Conservation (phyloP, 208 protist genomes). For the Acanthamoeba castellanii region DNA sequence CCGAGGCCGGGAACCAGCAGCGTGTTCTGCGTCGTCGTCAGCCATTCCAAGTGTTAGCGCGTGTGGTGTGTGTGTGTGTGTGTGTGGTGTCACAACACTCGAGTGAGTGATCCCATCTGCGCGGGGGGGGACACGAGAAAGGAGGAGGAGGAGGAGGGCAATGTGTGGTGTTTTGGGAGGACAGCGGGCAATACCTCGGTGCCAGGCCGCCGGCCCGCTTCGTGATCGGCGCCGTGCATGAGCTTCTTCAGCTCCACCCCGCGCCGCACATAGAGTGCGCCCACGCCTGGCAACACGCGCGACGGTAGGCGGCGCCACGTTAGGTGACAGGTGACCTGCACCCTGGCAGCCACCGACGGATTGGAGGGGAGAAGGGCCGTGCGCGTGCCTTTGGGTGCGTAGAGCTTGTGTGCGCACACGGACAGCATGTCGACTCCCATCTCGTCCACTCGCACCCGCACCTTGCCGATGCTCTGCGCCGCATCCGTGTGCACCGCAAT, state of each 20-base stretch:
- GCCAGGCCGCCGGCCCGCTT: slow-evolving; percentile 37
- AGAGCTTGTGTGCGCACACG: slow-evolving; percentile 87
- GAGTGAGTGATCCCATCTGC: no score
- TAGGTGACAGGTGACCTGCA: no score
- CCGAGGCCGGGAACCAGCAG: slow-evolving; percentile 47
- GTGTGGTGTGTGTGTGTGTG: no score
- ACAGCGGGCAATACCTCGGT: slow-evolving; percentile 19
- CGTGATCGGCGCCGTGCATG: slow-evolving; percentile 68
- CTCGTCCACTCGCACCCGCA: slow-evolving; percentile 80
- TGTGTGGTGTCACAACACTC: no score
- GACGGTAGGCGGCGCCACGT: no score
- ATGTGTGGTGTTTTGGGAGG: no score
- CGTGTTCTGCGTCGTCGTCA: background rate
- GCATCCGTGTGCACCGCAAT: slow-evolving; percentile 93
- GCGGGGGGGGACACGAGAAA: no score
- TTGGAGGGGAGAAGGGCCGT: no score
- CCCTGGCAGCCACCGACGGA: no score
- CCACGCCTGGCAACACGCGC: slow-evolving; percentile 16
- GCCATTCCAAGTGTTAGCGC: background rate
- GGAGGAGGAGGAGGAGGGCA: background rate
- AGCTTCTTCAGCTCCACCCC: slow-evolving; percentile 35
- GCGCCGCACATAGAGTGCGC: slow-evolving; percentile 42
- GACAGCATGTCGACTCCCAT: slow-evolving; percentile 85
- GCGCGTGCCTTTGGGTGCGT: slow-evolving; percentile 49
- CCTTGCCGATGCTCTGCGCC: slow-evolving; percentile 88